A percentile compares a stretch with the other conserved stretches of the same genome.
Evolutionary conservation across 2,329 filamentous ascomycete species (phyloP).

Genomic region (Paecilomyces fulvus): DNA sequence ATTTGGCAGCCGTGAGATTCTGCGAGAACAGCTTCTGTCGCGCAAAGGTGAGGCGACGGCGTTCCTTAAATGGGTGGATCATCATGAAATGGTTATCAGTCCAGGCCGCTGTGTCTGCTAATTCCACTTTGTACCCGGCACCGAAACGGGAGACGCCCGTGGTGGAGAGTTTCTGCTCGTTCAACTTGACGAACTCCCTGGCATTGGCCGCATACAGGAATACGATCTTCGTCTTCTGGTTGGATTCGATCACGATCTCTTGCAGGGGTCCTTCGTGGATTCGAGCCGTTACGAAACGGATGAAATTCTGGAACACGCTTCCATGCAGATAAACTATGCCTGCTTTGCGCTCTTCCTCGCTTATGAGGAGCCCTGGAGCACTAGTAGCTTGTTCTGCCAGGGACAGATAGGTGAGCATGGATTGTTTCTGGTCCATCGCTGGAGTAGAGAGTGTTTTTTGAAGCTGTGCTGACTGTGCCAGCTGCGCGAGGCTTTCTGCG

Average conservation of each 20-base stretch:
- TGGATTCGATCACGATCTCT: slow-evolving; percentile 26
- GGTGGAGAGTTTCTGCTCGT: slow-evolving; percentile 18
- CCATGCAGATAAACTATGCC: slow-evolving; percentile 19
- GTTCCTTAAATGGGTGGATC: slow-evolving; percentile 26
- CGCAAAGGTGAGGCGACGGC: slow-evolving; percentile 35
- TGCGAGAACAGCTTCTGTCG: slow-evolving; percentile 29
- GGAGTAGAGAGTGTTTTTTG: not conserved
- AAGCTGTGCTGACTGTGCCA: not conserved
- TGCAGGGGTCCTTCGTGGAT: slow-evolving; percentile 33
- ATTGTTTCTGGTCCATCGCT: not conserved
- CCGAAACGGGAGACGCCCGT: slow-evolving; percentile 27
- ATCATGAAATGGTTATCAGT: slow-evolving; percentile 27
- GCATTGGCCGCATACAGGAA: slow-evolving; percentile 32
- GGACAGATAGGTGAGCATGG: not conserved
- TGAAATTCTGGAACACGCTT: slow-evolving; percentile 14
- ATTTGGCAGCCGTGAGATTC: slow-evolving; percentile 23
- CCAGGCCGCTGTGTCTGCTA: slow-evolving; percentile 24
- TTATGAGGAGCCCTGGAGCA: not conserved
- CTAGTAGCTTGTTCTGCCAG: not conserved
- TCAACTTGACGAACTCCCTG: slow-evolving; percentile 22
- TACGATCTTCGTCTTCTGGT: slow-evolving; percentile 24
- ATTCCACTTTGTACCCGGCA: slow-evolving; percentile 18
- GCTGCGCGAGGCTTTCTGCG: not conserved
- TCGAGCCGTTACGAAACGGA: slow-evolving; percentile 24
- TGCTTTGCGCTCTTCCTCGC: slow-evolving; percentile 17